Percentiles rank a stretch among this genome's conserved stretches.
Evolutionary conservation across 352 stramenopile genomes (phyloP).

Genomic region (Phytopythium chamaehyphon): DNA sequence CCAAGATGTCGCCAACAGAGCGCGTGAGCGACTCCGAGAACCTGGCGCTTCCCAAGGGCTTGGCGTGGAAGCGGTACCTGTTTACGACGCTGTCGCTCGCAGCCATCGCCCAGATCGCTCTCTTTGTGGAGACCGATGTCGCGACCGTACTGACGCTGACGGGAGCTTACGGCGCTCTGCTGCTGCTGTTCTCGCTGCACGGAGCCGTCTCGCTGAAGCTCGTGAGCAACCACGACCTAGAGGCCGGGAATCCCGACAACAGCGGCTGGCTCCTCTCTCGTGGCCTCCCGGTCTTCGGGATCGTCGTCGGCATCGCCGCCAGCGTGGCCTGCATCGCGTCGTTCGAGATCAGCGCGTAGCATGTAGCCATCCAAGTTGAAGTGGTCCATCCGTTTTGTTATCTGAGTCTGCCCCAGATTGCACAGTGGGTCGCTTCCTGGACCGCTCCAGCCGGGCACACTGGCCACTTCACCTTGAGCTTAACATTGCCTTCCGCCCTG

Average conservation of each 20-base stretch:
- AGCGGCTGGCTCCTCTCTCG: slow-evolving; percentile 20
- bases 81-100: slow-evolving; percentile 21
- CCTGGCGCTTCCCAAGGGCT: not conserved
- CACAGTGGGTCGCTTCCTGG: too few relatives aligned
- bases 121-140: slow-evolving; percentile 27
- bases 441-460: too few relatives aligned
- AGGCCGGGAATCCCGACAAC: slow-evolving; percentile 13
- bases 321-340: slow-evolving; percentile 16
- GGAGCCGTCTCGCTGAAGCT: slow-evolving; percentile 48
- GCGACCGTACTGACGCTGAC: slow-evolving; percentile 33
- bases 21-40: not conserved
- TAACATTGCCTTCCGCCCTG: not conserved
- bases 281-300: slow-evolving; percentile 27
- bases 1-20: slow-evolving; percentile 6
- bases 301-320: slow-evolving; percentile 23
- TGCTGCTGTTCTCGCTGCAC: slow-evolving; percentile 44
- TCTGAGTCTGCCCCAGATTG: too few relatives aligned
- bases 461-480: not conserved
- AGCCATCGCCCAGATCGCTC: slow-evolving; percentile 29
- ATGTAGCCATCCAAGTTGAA: not conserved
- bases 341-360: slow-evolving; percentile 6
- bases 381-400: too few relatives aligned
- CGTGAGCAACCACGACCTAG: slow-evolving; percentile 1
- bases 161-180: slow-evolving; percentile 32
- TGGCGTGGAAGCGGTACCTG: slow-evolving; percentile 14